Base-by-base conservation (phyloP, 2,329 filamentous ascomycete genomes). In the Aspergillus sp. region DNA sequence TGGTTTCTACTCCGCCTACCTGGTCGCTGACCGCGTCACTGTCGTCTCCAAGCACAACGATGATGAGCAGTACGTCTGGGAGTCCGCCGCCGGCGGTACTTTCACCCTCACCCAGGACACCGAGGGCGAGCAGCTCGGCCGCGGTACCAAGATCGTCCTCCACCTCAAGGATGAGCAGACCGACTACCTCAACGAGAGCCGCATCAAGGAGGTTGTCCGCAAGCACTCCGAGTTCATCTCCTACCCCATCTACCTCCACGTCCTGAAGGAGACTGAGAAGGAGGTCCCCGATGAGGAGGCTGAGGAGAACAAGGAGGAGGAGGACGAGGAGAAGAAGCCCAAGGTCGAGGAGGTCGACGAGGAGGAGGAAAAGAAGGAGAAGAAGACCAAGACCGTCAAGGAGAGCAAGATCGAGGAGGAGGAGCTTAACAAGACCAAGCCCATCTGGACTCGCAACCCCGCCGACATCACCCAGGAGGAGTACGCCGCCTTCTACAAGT, bases 211-310 rank as follows among this genome's bases (percentile, higher is more conserved):
- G 84, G 93, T 99, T 64, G 92, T 99, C 84, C 97, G 97, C 91
- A 99, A 99, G 90, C 94, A 99, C 89, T 97, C 94, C 74, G 94
- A 99, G 83, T 99, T 99, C 85, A 99, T 99, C 83, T 97, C 94
- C 47, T 99, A 99, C 85, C 94, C 94, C 73, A 99, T 99, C 88
- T 99, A 96, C 85, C 93, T 99, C 65, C 94, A 99, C 82, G 92
- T 99, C 72, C 79, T 89, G 76, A 99, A 99, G 89, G 94, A 99
- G 89, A 92, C 87, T 63, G 94, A 99, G 89, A 96, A 84, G 70
- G 94, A 99, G 83, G 91, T 97, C 60, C 93, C 93, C 60, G 94
- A 97, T 74, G 93, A 97, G 83, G 91, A 95, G 48, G 33, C 35
- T 6, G 89, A 85, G 44, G 90, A 92, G 73, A 86, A 83, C 66